A percentile compares a stretch with the other conserved stretches of the same genome.
phyloP scores from a whole-genome alignment of 495 filamentous ascomycete genomes.

The Cercophora scortea region DNA sequence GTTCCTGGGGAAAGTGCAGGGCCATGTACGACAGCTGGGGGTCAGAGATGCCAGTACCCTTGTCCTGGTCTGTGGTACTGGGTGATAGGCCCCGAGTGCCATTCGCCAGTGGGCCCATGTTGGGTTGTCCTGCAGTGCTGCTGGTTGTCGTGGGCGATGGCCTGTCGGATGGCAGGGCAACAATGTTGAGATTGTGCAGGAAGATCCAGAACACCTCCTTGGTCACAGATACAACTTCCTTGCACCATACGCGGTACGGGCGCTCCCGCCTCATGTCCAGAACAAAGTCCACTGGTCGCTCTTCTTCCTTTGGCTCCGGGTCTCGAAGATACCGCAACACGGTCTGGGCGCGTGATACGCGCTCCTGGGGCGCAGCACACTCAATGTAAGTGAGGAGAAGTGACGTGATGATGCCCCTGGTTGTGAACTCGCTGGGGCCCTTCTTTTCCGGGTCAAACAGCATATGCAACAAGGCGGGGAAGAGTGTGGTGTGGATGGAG shows the following conservation, averaged over 20 bases:
- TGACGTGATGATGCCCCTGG: slow-evolving; percentile 76
- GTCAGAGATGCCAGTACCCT: slow-evolving; percentile 22
- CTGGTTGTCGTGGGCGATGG: background rate
- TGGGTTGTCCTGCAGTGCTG: background rate
- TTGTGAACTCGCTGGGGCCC: slow-evolving; percentile 92
- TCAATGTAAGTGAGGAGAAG: slow-evolving; percentile 81
- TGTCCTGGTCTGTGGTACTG: background rate
- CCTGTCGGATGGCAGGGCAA: slow-evolving; percentile 46
- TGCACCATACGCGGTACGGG: slow-evolving; percentile 89
- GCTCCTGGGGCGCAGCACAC: slow-evolving; percentile 41
- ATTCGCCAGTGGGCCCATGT: background rate
- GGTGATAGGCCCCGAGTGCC: background rate
- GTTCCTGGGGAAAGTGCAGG: slow-evolving; percentile 77
- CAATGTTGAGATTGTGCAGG: slow-evolving; percentile 83
- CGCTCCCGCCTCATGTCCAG: slow-evolving; percentile 77
- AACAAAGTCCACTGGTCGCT: slow-evolving; percentile 76
- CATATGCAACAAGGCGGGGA: slow-evolving; percentile 80
- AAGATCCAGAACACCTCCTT: slow-evolving; percentile 99
- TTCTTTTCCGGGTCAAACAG: slow-evolving; percentile 96
- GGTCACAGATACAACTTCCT: slow-evolving; percentile 82
- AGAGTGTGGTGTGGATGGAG: slow-evolving; percentile 68
- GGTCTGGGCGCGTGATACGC: slow-evolving; percentile 52
- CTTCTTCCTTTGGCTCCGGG: slow-evolving; percentile 64
- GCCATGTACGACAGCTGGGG: slow-evolving; percentile 46
- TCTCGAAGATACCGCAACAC: slow-evolving; percentile 77